Evolutionary conservation across 2,329 filamentous ascomycete genomes (phyloP).

Genomic region (Didymella lethalis): DNA sequence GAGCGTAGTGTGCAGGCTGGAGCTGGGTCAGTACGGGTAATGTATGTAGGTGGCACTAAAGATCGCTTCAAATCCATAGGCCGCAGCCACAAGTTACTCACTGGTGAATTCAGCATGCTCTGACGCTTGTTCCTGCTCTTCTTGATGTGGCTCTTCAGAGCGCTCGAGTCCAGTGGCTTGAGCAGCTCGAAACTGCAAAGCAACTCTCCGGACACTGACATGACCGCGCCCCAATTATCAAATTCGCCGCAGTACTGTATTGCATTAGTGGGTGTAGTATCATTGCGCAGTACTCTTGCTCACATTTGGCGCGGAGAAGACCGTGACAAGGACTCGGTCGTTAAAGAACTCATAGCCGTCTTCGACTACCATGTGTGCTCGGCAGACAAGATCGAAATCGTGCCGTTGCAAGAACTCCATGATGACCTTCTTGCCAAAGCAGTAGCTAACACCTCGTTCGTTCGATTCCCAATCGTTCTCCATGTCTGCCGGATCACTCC

Average conservation of each 20-base stretch:
- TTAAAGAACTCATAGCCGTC: conserved; percentile 99
- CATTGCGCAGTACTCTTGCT: conserved; percentile 53
- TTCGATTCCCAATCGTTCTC: conserved; percentile 98
- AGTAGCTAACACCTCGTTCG: conserved; percentile 95
- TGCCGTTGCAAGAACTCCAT: conserved; percentile 93
- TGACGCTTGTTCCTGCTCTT: conserved; percentile 95
- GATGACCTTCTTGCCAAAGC: conserved; percentile 98
- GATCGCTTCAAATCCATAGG: conserved; percentile 19
- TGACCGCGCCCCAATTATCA: conserved; percentile 98
- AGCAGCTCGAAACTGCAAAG: conserved; percentile 97
- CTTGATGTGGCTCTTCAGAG: conserved; percentile 98
- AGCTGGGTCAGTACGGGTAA: conserved; percentile 43
- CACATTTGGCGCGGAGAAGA: conserved; percentile 97
- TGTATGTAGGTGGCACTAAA: conserved; percentile 39
- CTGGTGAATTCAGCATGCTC: conserved; percentile 94
- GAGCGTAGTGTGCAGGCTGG: conserved; percentile 60
- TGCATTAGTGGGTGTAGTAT: conserved; percentile 26
- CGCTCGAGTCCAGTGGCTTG: conserved; percentile 94
- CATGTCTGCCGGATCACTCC: conserved; percentile 98
- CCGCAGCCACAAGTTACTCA: conserved; percentile 61
- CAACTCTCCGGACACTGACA: conserved; percentile 93
- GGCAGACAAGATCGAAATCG: conserved; percentile 96
- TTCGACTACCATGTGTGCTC: conserved; percentile 98
- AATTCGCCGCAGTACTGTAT: conserved; percentile 94
- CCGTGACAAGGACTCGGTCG: conserved; percentile 91